Conservation (phyloP, 257 asterid genomes). For the Ocimum tenuiflorum region DNA sequence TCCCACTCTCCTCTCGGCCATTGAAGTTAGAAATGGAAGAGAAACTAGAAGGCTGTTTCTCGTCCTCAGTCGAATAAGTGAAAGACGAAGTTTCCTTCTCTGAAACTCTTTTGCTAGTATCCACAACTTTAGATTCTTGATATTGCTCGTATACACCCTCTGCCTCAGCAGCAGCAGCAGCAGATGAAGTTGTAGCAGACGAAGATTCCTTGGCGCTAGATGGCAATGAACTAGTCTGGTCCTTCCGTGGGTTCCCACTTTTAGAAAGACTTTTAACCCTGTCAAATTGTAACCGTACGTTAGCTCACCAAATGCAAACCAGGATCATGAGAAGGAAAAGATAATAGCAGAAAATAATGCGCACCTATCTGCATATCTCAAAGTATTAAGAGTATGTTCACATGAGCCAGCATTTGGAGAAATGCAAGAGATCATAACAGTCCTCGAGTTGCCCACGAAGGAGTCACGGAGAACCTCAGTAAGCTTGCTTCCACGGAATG, state of each 20-base stretch:
- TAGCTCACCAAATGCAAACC: slow-evolving; percentile 12
- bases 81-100: slow-evolving; percentile 55
- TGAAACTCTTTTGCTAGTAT: slow-evolving; percentile 39
- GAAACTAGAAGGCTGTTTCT: slow-evolving; percentile 40
- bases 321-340: background rate
- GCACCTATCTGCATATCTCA: slow-evolving; percentile 94
- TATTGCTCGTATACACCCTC: slow-evolving; percentile 53
- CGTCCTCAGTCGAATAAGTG: slow-evolving; percentile 41
- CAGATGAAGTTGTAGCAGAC: slow-evolving; percentile 34
- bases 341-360: background rate
- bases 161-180: slow-evolving; percentile 34
- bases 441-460: slow-evolving; percentile 90
- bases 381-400: slow-evolving; percentile 92
- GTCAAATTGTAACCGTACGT: slow-evolving; percentile 21
- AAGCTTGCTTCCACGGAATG: slow-evolving; percentile 96
- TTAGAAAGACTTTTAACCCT: slow-evolving; percentile 95
- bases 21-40: slow-evolving; percentile 38
- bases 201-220: slow-evolving; percentile 52
- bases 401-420: slow-evolving; percentile 97
- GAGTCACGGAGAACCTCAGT: slow-evolving; percentile 98
- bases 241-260: slow-evolving; percentile 73
- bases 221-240: slow-evolving; percentile 51
- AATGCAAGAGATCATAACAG: slow-evolving; percentile 96
- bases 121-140: slow-evolving; percentile 52
- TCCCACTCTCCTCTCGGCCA: slow-evolving; percentile 51